phyloP scores from a whole-genome alignment of 768 basidiomycete species.

The Thelephora aurantiotincta region DNA sequence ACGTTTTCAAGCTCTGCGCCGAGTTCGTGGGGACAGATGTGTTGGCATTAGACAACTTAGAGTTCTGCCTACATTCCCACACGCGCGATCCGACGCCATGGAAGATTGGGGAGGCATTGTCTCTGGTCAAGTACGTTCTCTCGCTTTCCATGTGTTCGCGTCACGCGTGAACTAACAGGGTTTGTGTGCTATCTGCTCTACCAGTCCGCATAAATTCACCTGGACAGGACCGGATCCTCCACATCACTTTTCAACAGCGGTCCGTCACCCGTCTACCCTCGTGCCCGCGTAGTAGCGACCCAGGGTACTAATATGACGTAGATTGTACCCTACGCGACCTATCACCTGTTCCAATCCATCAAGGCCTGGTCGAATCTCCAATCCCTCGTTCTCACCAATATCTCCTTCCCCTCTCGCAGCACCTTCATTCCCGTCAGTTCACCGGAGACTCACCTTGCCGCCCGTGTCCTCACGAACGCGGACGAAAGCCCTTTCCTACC shows the following conservation, averaged over 20 bases:
- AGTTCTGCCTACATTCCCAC: conserved; percentile 27
- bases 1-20: too few species aligned
- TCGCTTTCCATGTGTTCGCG: not conserved
- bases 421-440: conserved; percentile 7
- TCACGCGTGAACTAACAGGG: not conserved
- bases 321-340: conserved; percentile 29
- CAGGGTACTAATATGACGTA: conserved; percentile 8
- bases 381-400: conserved; percentile 33
- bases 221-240: conserved; percentile 52
- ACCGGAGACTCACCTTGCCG: too few species aligned
- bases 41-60: conserved; percentile 17
- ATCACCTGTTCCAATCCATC: conserved; percentile 25
- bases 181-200: not conserved
- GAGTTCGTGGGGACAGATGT: too few species aligned
- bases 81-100: conserved; percentile 16
- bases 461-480: not conserved
- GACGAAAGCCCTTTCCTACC: conserved; percentile 18
- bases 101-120: conserved; percentile 19
- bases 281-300: not conserved
- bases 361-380: conserved; percentile 28
- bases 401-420: conserved; percentile 22
- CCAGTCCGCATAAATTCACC: conserved; percentile 30
- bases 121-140: conserved; percentile 22
- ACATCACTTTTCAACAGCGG: conserved; percentile 49
- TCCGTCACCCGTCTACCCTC: conserved; percentile 16